Base-by-base conservation (phyloP, 2,329 filamentous ascomycete genomes). In the Neoascochyta sp. region DNA sequence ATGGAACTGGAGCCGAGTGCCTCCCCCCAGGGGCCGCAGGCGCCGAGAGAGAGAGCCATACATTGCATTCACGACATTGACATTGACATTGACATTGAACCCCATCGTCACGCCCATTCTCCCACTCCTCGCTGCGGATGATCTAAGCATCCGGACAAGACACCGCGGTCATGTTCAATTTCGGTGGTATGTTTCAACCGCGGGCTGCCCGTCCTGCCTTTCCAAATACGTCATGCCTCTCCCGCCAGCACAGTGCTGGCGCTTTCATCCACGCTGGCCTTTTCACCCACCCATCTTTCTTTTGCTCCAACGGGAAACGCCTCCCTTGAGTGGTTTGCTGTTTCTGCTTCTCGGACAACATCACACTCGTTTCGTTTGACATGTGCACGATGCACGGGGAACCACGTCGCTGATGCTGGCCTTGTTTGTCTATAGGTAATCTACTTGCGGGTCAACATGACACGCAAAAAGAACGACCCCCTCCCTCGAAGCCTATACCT, bases 401-500 rank as follows among this genome's bases (percentile, higher is more conserved):
- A 42, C 44, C 40, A 35, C 37, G 36, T 39, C 41, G 49, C 56
- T 62, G 43, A 61, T 52, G 43, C 45, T 45, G 30, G 36, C 27
- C 39, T 34, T 15, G 25, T n/a, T 36, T 24, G 26, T 29, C 20
- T 41, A 27, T 35, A 65, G 62, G 53, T 36, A 47, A 52, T 33
- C 51, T 65, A 29, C 52, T 64, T 36, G 60, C 60, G 21, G 60
- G 60, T 20, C 57, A 61, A 44, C 59, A 64, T 51, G 62, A 64
- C 32, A 48, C 49, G 24, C 41, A 58, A 34, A 57, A 62, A 41
- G 57, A 62, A 32, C 67, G 73, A 38, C 47, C 57, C 23, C 70
- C 73, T 21, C 74, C 74, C 24, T 53, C 69, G 18, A 55, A 54
- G 35, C 67, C 74, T 18, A 71, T 67, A 15, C 66, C 67, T 12